Evolutionary conservation across 768 basidiomycete species (phyloP), one percentile per base, ranked within the genome.

Genomic region (Tricholoma bakamatsutake): DNA sequence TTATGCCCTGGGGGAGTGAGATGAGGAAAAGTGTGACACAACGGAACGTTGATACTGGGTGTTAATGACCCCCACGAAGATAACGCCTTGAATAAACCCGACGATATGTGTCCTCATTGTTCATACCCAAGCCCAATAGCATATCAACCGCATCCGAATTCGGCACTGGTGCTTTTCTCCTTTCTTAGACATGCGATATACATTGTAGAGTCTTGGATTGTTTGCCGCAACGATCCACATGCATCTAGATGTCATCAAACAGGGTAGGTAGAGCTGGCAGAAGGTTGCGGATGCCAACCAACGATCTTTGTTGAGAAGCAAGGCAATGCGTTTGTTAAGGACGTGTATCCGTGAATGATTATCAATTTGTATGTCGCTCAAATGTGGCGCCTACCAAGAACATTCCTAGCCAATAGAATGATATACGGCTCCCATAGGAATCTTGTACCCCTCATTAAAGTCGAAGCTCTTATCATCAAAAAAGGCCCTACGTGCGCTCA

Each of bases 31-130:
- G 37, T 12, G 37, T 39, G 30, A 24, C 5, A 4, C 8, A 5
- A 15, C 50, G 9, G 27, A 51, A 35, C 18, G 34, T 21, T 51
- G 9, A 51, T 52, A 5, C 51, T 39, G 5, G n/a, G 39, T 73
- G 61, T 72, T 73, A 21, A 69, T 54, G 7, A 71, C 64, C 6
- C 73, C 73, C 5, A 73, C 72, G 55, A 73, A 74, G 31, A 75
- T 59, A n/a, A 73, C 62, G 2, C 63, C 59, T 6, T 73, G 56
- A 15, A 72, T 61, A 17, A 69, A 67, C 68, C 70, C 54, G 15
- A 69, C 61, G 27, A 70, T 70, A 2, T n/a, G n/a, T n/a, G n/a
- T 52, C 53, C 5, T 65, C 55, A 30, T 70, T 64, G 8, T 57
- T 50, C 43, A 62, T 27, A 1, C 73, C 74, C 31, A 69, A 49